A percentile compares a stretch with the other conserved stretches of the same genome.
Evolutionary conservation across 257 asterid genomes (phyloP).

Genomic region (Nicotiana tabacum): DNA sequence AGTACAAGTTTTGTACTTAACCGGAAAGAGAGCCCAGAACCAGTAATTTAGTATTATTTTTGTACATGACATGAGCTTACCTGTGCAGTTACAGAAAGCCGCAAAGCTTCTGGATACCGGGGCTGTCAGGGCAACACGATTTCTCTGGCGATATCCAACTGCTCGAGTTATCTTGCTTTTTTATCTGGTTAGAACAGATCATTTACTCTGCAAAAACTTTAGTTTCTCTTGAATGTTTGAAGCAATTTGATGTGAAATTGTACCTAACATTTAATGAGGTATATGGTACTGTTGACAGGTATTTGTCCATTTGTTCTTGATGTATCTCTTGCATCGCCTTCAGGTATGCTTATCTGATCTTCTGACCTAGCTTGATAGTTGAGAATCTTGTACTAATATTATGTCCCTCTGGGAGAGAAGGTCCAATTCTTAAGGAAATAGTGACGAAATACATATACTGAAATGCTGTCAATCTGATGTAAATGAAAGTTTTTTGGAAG

Average conservation of each 20-base stretch:
- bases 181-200: constrained; percentile 70
- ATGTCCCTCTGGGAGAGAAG: no score
- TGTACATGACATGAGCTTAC: constrained; percentile 13
- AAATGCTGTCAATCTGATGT: no score
- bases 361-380: constrained; percentile 15
- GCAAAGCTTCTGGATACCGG: constrained; percentile 88
- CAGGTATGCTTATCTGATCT: constrained; percentile 54
- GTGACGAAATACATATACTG: no score
- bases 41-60: not conserved
- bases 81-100: constrained; percentile 87
- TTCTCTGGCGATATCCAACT: constrained; percentile 95
- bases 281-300: constrained; percentile 52
- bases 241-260: not conserved
- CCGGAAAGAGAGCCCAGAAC: not conserved
- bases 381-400: not conserved
- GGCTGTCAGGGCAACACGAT: constrained; percentile 95
- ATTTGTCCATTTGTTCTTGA: constrained; percentile 96
- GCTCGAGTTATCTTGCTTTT: constrained; percentile 86
- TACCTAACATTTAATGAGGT: not conserved
- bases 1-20: not conserved
- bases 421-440: no score
- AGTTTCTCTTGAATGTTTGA: not conserved
- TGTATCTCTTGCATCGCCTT: constrained; percentile 97
- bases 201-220: constrained; percentile 9
- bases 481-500: no score